Conservation (phyloP, 2,329 filamentous ascomycete genomes). For the Colletotrichum sublineola region DNA sequence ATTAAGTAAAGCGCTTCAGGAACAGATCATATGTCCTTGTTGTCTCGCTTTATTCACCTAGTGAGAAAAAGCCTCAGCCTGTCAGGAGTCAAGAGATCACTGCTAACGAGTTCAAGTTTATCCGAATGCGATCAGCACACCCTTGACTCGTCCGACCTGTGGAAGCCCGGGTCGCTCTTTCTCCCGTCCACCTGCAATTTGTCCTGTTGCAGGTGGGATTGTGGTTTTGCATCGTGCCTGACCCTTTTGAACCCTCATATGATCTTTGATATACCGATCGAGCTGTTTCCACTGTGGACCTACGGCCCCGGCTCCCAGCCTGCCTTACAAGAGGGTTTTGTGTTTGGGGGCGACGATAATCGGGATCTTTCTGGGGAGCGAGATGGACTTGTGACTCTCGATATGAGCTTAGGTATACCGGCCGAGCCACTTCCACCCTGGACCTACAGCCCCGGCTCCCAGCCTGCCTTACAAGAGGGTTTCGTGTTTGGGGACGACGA, state of each 20-base stretch:
- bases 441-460: neutral
- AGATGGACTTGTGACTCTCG: no score
- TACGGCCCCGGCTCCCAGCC: no score
- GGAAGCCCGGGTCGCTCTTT: no score
- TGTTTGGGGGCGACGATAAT: no score
- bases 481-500: neutral
- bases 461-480: neutral
- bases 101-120: constrained; percentile 2
- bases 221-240: neutral
- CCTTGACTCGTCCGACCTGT: no score
- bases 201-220: neutral
- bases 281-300: no score
- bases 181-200: neutral
- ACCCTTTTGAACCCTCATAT: no score
- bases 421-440: neutral
- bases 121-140: neutral
- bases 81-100: neutral
- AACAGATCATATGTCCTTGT: constrained; percentile 22
- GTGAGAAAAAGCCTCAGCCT: neutral
- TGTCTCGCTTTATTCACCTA: neutral
- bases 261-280: no score
- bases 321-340: no score
- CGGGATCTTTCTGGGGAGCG: no score
- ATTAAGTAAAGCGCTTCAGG: constrained; percentile 13
- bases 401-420: no score